These are phyloP conservation scores for Phytophthora uliginosa DNA, from an alignment of 352 stramenopile genomes.

Conservation along the genomic window DNA sequence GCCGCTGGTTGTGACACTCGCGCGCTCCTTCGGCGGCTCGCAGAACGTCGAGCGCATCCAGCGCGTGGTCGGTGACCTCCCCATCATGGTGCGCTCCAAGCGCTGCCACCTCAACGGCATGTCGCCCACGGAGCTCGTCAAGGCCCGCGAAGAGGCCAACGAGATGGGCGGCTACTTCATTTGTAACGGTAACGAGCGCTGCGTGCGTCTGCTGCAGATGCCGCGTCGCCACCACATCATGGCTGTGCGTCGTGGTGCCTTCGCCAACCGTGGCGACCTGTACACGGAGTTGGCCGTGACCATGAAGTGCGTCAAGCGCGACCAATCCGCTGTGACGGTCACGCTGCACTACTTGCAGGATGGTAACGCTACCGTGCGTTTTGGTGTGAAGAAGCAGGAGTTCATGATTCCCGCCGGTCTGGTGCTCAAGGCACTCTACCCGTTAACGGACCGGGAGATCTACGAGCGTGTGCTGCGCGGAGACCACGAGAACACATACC, in stretches of 20 bases:
- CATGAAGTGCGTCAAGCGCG: constrained; percentile 97
- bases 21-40: constrained; percentile 79
- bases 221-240: constrained; percentile 90
- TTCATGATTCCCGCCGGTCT: constrained; percentile 98
- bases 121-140: constrained; percentile 89
- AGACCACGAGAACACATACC: constrained; percentile 98
- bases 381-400: constrained; percentile 98
- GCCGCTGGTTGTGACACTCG: constrained; percentile 95
- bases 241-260: constrained; percentile 97
- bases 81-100: constrained; percentile 98
- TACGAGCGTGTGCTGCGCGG: constrained; percentile 97
- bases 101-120: constrained; percentile 96
- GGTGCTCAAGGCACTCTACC: constrained; percentile 97
- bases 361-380: constrained; percentile 97
- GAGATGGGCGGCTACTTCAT: constrained; percentile 99
- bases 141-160: constrained; percentile 94
- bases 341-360: constrained; percentile 99
- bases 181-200: constrained; percentile 99
- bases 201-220: constrained; percentile 98
- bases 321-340: constrained; percentile 97
- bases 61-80: constrained; percentile 95
- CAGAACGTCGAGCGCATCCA: constrained; percentile 89
- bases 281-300: constrained; percentile 98
- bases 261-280: constrained; percentile 96
- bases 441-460: constrained; percentile 95